Percentiles rank a stretch among this genome's conserved stretches.
phyloP scores from a whole-genome alignment of 352 stramenopile species.

The Globisporangium radiosum region DNA sequence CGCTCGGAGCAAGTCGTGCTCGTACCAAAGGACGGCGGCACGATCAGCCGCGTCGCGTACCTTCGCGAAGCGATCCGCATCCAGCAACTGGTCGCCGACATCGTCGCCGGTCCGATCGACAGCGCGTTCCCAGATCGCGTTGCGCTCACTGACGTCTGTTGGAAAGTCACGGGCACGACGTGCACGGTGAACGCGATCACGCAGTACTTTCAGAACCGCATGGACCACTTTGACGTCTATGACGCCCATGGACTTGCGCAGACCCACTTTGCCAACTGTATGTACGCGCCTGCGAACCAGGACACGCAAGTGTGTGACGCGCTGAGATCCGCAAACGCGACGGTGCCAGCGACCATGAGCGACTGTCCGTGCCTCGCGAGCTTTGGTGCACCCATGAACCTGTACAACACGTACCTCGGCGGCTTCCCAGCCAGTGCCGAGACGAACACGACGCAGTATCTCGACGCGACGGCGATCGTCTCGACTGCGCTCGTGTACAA shows the following conservation, averaged over 20 bases:
- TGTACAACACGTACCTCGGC: conserved; percentile 63
- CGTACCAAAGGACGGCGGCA: conserved; percentile 39
- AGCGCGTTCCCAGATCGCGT: conserved; percentile 18
- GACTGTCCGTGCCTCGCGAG: conserved; percentile 54
- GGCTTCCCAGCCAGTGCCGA: conserved; percentile 41
- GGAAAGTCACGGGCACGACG: conserved; percentile 37
- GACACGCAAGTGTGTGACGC: conserved; percentile 37
- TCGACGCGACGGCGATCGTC: conserved; percentile 39
- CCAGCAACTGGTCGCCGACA: conserved; percentile 25
- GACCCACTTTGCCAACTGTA: conserved; percentile 34
- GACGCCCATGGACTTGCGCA: conserved; percentile 33
- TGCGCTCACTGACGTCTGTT: conserved; percentile 40
- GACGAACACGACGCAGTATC: conserved; percentile 42
- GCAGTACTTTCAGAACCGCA: conserved; percentile 59
- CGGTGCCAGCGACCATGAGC: conserved; percentile 49
- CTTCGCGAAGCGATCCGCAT: conserved; percentile 41
- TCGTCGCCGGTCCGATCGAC: conserved; percentile 6
- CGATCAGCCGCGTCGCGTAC: conserved; percentile 29
- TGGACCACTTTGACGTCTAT: conserved; percentile 56
- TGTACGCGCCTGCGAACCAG: conserved; percentile 31
- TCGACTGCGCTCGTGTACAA: conserved; percentile 58
- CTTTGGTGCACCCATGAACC: conserved; percentile 61
- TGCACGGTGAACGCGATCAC: conserved; percentile 57
- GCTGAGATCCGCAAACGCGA: conserved; percentile 19
- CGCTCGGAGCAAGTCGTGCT: conserved; percentile 48